Evolutionary conservation across 2,329 filamentous ascomycete species (phyloP).

Genomic region (Fusarium anthophilum): DNA sequence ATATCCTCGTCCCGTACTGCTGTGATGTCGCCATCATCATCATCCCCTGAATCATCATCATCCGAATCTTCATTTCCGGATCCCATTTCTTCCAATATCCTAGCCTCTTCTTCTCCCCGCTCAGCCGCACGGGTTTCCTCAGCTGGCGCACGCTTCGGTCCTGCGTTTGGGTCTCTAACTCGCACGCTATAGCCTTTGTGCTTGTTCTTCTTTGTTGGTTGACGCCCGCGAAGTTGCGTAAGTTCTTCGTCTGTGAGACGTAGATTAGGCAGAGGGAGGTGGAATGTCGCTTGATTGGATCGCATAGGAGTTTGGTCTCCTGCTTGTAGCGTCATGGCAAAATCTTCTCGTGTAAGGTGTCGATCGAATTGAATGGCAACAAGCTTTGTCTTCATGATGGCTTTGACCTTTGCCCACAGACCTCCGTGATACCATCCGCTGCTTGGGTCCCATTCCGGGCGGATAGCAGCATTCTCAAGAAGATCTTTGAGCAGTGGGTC

Average conservation of each 20-base stretch:
- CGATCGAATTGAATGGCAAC: conserved; percentile 69
- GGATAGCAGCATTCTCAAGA: conserved; percentile 69
- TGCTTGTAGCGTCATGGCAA: conserved; percentile 47
- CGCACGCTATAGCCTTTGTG: conserved; percentile 50
- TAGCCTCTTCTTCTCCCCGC: conserved; percentile 38
- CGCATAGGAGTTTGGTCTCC: conserved; percentile 49
- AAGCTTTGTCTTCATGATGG: conserved; percentile 89
- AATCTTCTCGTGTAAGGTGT: conserved; percentile 54
- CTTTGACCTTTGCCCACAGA: conserved; percentile 82
- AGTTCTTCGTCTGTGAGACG: conserved; percentile 50
- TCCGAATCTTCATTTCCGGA: conserved; percentile 43
- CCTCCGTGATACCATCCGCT: conserved; percentile 90
- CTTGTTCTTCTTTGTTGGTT: conserved; percentile 49
- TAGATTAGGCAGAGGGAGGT: conserved; percentile 49
- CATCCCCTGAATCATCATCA: conserved; percentile 42
- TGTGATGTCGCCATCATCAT: conserved; percentile 30
- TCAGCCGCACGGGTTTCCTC: conserved; percentile 28
- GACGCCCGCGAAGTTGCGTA: conserved; percentile 46
- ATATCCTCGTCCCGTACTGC: conserved; percentile 17
- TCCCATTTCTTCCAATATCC: conserved; percentile 37
- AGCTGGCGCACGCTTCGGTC: conserved; percentile 21
- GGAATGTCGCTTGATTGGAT: conserved; percentile 44
- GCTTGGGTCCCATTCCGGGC: conserved; percentile 66
- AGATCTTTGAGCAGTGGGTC: conserved; percentile 78
- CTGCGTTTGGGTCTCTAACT: conserved; percentile 39